phyloP scores from a whole-genome alignment of 2,329 filamentous ascomycete species.

The Macrophomina pseudophaseolina region DNA sequence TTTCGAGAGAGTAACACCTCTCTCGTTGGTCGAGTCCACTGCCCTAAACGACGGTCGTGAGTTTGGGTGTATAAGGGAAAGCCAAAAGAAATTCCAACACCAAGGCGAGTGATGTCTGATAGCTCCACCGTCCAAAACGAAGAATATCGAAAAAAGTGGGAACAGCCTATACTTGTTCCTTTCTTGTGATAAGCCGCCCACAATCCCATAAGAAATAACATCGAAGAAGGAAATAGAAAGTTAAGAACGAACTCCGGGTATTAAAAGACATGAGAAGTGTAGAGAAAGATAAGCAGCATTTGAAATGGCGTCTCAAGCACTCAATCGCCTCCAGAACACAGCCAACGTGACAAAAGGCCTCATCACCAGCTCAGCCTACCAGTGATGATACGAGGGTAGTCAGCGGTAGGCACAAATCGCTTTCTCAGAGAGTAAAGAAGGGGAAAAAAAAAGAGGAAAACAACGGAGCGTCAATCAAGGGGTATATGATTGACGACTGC shows the following conservation, averaged over 20 bases:
- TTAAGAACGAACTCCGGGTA: slow-evolving; percentile 24
- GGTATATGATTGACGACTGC: slow-evolving; percentile 1
- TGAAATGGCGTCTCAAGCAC: not conserved
- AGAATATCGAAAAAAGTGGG: not conserved
- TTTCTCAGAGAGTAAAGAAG: not conserved
- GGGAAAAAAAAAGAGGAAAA: not conserved
- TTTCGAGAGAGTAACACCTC: too few relatives aligned
- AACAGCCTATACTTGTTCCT: slow-evolving; percentile 3
- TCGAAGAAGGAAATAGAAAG: not conserved
- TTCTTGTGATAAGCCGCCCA: not conserved
- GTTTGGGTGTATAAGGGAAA: too few relatives aligned
- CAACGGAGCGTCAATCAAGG: slow-evolving; percentile 9
- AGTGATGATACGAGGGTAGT: not conserved
- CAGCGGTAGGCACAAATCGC: not conserved
- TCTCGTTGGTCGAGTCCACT: too few relatives aligned
- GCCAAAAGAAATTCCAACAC: too few relatives aligned
- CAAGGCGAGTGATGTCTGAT: too few relatives aligned
- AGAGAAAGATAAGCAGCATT: not conserved
- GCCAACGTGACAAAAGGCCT: not conserved
- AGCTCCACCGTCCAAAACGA: not conserved
- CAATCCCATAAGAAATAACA: not conserved
- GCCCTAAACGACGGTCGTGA: too few relatives aligned
- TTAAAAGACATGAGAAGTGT: slow-evolving; percentile 16
- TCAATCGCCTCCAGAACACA: not conserved
- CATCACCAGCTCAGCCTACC: not conserved